These are phyloP conservation scores for Polytolypa hystricis DNA, from an alignment of 2,329 filamentous ascomycete genomes.

Conservation along the genomic window DNA sequence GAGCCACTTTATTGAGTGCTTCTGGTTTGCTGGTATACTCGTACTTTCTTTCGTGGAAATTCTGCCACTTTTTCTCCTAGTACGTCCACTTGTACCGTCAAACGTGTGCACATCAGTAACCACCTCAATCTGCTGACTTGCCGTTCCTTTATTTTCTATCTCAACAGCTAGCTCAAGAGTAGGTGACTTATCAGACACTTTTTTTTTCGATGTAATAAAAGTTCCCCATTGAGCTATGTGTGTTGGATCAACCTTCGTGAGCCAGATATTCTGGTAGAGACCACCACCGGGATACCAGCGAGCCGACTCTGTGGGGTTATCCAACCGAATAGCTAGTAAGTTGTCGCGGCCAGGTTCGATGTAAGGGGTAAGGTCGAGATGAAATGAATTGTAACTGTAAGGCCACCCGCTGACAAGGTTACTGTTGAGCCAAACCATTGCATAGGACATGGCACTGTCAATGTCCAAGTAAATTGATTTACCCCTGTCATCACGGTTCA, in stretches of 20 bases:
- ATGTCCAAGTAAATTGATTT: constrained; percentile 38
- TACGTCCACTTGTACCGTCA: constrained; percentile 22
- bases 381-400: constrained; percentile 42
- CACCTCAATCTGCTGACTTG: constrained; percentile 26
- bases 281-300: constrained; percentile 47
- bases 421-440: constrained; percentile 43
- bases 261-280: constrained; percentile 45
- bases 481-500: constrained; percentile 21
- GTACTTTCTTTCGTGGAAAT: constrained; percentile 11
- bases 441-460: constrained; percentile 43
- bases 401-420: constrained; percentile 42
- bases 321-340: constrained; percentile 40
- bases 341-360: constrained; percentile 28
- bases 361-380: constrained; percentile 40
- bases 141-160: constrained; percentile 35
- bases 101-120: constrained; percentile 31
- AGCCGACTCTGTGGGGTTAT: constrained; percentile 39
- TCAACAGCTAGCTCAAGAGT: constrained; percentile 35
- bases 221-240: constrained; percentile 44
- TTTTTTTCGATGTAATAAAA: constrained; percentile 34
- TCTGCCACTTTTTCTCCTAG: constrained; percentile 22
- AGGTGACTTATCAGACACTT: constrained; percentile 36
- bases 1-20: constrained; percentile 26
- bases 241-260: constrained; percentile 36
- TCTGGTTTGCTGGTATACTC: constrained; percentile 26